Percentiles rank a stretch among this genome's conserved stretches.
Evolutionary conservation across 192 early-diverging fungal species (phyloP).

Genomic region (Kickxella alabastrina): DNA sequence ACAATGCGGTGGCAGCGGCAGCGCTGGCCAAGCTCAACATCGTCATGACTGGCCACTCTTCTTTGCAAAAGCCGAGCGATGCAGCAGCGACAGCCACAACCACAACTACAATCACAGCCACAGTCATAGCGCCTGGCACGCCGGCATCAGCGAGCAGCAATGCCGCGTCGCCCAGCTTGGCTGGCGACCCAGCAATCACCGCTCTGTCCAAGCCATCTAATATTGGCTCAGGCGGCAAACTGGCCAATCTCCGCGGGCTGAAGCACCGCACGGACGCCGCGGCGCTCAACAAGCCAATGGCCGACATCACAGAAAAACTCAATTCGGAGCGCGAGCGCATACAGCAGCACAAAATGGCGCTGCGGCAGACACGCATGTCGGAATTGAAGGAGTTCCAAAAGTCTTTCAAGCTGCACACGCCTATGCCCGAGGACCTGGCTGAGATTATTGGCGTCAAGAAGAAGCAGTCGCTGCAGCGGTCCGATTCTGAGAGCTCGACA

Average conservation of each 20-base stretch:
- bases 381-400: constrained; percentile 79
- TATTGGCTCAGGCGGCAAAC: constrained; percentile 23
- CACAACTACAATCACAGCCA: neutral
- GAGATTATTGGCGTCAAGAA: constrained; percentile 67
- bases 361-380: constrained; percentile 69
- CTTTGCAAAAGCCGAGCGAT: too few relatives aligned
- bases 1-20: constrained; percentile 35
- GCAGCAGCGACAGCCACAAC: neutral
- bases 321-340: constrained; percentile 74
- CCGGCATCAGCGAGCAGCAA: neutral
- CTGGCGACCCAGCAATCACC: constrained; percentile 32
- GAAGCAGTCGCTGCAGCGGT: constrained; percentile 16
- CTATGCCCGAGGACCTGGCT: constrained; percentile 77
- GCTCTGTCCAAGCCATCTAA: constrained; percentile 23
- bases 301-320: constrained; percentile 57
- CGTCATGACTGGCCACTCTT: constrained; percentile 34
- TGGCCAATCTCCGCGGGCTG: constrained; percentile 47
- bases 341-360: constrained; percentile 66
- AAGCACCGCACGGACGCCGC: constrained; percentile 51
- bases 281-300: constrained; percentile 54
- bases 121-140: neutral
- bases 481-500: constrained; percentile 10
- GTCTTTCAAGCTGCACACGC: constrained; percentile 74
- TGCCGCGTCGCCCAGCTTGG: constrained; percentile 8
- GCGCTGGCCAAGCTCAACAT: constrained; percentile 51